Conservation (phyloP, 345 rosid genomes). For the Salix caprea region DNA sequence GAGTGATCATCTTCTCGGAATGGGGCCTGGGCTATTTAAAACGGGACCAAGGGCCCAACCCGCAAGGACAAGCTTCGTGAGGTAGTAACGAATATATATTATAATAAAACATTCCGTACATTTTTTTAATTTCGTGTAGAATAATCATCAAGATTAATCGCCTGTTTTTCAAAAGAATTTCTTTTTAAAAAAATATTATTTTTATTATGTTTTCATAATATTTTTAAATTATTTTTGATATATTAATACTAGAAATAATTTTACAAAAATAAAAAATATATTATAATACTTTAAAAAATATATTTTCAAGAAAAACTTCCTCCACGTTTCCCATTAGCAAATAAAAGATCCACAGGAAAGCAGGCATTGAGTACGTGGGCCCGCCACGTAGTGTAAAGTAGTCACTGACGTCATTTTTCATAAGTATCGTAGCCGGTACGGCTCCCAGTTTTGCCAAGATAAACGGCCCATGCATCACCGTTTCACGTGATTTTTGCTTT, state of each 20-base stretch:
- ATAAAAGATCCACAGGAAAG: not conserved
- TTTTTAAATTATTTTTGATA: no score
- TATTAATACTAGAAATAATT: no score
- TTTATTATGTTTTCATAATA: no score
- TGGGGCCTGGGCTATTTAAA: not conserved
- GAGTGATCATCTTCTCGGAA: not conserved
- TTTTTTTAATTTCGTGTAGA: no score
- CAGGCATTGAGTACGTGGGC: not conserved
- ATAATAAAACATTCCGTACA: not conserved
- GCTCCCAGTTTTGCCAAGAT: not conserved
- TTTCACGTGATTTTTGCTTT: not conserved
- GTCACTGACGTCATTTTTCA: not conserved
- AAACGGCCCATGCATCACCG: not conserved
- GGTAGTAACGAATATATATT: not conserved
- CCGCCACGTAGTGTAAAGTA: not conserved
- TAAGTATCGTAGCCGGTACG: not conserved
- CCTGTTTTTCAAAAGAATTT: no score
- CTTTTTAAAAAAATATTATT: no score
- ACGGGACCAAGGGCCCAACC: not conserved
- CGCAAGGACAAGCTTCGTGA: not conserved
- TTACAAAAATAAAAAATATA: no score
- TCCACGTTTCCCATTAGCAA: no score
- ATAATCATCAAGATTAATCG: no score
- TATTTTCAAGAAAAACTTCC: no score
- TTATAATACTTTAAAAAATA: no score